Evolutionary conservation across 768 basidiomycete genomes (phyloP).

Genomic region (Guyanaporus albipodus): DNA sequence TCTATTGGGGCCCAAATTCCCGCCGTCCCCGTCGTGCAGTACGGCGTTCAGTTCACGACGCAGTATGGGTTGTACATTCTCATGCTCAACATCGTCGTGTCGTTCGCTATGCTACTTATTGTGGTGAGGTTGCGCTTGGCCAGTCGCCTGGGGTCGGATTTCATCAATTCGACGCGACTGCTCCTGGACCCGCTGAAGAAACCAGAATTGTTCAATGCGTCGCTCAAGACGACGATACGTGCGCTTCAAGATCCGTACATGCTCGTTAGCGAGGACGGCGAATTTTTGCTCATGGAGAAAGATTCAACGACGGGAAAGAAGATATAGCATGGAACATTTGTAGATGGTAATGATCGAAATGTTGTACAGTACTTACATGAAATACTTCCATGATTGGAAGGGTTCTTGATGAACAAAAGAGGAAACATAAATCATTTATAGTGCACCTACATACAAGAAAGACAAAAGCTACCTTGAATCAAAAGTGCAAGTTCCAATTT

Average conservation of each 20-base stretch:
- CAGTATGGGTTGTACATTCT: slow-evolving; percentile 5
- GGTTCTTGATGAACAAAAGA: no score
- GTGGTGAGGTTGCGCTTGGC: slow-evolving; percentile 5
- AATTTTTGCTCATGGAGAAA: neutral
- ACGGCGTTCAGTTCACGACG: neutral
- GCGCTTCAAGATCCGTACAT: slow-evolving; percentile 4
- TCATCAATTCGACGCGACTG: slow-evolving; percentile 7
- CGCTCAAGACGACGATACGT: slow-evolving; percentile 1
- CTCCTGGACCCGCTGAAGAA: slow-evolving; percentile 12
- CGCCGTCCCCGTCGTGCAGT: neutral
- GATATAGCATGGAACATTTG: no score
- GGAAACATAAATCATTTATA: no score
- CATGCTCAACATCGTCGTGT: slow-evolving; percentile 9
- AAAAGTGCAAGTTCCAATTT: no score
- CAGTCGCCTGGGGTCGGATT: slow-evolving; percentile 7
- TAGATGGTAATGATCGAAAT: no score
- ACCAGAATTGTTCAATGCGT: slow-evolving; percentile 11
- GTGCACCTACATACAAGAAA: no score
- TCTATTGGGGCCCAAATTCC: rapidly evolving
- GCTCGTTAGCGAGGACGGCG: neutral
- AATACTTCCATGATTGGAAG: no score
- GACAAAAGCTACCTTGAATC: no score
- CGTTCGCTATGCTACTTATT: slow-evolving; percentile 5
- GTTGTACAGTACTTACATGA: no score
- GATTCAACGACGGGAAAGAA: no score